These are phyloP conservation scores for Xylaria sp. DNA, from an alignment of 2,329 filamentous ascomycete genomes.

Conservation along the genomic window DNA sequence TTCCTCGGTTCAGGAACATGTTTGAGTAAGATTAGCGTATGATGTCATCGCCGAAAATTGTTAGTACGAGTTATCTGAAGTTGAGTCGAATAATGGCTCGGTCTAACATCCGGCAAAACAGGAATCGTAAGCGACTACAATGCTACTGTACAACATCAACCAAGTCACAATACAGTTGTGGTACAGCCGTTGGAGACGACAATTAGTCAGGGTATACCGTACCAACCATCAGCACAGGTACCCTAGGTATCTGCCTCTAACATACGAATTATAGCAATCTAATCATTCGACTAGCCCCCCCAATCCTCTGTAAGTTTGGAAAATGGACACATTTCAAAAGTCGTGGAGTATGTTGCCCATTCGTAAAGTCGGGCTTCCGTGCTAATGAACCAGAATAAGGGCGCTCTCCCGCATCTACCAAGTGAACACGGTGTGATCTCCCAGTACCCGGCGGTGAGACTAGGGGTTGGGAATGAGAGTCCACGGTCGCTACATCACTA, in stretches of 20 bases:
- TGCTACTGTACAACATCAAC: neutral
- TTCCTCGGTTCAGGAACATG: neutral
- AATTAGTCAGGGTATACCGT: neutral
- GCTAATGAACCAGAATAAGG: neutral
- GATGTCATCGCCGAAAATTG: conserved; percentile 29
- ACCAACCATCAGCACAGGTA: neutral
- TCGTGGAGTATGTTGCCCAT: neutral
- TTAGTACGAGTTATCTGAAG: neutral
- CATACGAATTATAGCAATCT: neutral
- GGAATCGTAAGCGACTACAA: neutral
- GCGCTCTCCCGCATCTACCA: neutral
- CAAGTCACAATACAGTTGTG: neutral
- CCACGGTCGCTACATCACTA: neutral
- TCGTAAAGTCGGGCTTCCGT: neutral
- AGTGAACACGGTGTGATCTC: neutral
- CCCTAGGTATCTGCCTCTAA: neutral
- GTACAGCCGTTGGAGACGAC: neutral
- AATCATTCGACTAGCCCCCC: neutral
- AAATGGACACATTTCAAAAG: neutral
- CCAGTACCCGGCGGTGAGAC: neutral
- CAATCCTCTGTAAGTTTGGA: neutral
- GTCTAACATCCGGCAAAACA: neutral
- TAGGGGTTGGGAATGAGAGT: neutral
- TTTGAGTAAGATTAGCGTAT: conserved; percentile 3
- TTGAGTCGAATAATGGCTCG: neutral